Conservation (phyloP, 768 basidiomycete genomes). For the Obba rivulosa region DNA sequence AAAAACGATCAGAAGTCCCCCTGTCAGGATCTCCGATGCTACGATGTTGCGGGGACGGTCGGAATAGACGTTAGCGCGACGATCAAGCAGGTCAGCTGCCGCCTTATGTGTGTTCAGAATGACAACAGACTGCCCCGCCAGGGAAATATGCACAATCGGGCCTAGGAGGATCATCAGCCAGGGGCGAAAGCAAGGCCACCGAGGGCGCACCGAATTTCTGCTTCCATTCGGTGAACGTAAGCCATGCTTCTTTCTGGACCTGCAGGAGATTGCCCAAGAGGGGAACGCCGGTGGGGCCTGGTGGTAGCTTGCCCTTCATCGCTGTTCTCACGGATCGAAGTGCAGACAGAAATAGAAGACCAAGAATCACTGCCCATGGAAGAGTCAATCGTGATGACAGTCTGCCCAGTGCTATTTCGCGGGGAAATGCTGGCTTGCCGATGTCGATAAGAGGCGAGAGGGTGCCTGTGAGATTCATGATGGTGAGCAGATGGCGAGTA, state of each 20-base stretch:
- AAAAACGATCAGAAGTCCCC: slow-evolving; percentile 34
- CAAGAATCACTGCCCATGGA: too few species aligned
- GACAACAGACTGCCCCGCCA: slow-evolving; percentile 11
- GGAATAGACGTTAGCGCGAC: slow-evolving; percentile 24
- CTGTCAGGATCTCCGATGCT: slow-evolving; percentile 26
- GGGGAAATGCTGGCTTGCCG: too few species aligned
- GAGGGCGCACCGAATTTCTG: slow-evolving; percentile 14
- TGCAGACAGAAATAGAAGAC: too few species aligned
- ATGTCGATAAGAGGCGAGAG: too few species aligned
- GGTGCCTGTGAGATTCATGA: too few species aligned
- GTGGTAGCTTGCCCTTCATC: slow-evolving; percentile 11
- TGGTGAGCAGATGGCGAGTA: too few species aligned
- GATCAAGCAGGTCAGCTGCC: slow-evolving; percentile 25
- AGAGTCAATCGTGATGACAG: too few species aligned
- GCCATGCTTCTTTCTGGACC: slow-evolving; percentile 18
- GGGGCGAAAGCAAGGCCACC: too few species aligned
- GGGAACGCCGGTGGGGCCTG: slow-evolving; percentile 29
- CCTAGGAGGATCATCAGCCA: not conserved
- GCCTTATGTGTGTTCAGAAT: slow-evolving; percentile 24
- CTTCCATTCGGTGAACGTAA: slow-evolving; percentile 19
- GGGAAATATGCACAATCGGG: not conserved
- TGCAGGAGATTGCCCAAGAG: slow-evolving; percentile 29
- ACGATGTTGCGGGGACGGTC: slow-evolving; percentile 55
- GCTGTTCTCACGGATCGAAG: too few species aligned
- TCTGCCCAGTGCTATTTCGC: too few species aligned